A percentile compares a stretch with the other conserved stretches of the same genome.
These are phyloP conservation scores for Cystobasidiaceae sp. DNA, from an alignment of 1,284 basidiomycete genomes.

Conservation along the genomic window DNA sequence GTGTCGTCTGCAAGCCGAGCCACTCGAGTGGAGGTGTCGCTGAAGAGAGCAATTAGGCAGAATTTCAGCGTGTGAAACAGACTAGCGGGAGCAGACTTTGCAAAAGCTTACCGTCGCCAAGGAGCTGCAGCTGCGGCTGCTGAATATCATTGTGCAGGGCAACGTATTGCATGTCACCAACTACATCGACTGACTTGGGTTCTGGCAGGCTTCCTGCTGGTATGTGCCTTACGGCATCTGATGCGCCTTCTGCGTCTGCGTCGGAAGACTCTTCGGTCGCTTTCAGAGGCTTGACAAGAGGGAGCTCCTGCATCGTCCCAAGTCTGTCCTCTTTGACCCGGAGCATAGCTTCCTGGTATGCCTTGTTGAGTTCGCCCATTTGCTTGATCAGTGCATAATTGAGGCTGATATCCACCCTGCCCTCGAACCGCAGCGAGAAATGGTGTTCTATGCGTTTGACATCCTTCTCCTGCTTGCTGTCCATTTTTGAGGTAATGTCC, in stretches of 20 bases:
- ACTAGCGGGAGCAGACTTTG: not conserved
- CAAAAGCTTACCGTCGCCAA: slow-evolving; percentile 34
- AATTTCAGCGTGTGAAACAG: not conserved
- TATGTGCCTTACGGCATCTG: slow-evolving; percentile 5
- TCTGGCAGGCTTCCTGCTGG: slow-evolving; percentile 9
- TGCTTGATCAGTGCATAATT: slow-evolving; percentile 33
- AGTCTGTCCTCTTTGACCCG: not conserved
- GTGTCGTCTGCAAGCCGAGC: slow-evolving; percentile 34
- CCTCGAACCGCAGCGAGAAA: slow-evolving; percentile 33
- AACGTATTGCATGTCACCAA: slow-evolving; percentile 13
- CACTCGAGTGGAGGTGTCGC: slow-evolving; percentile 39
- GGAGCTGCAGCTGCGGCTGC: slow-evolving; percentile 31
- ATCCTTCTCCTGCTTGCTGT: slow-evolving; percentile 19
- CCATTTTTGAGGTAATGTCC: slow-evolving; percentile 33
- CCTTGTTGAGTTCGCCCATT: slow-evolving; percentile 16
- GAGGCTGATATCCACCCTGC: slow-evolving; percentile 34
- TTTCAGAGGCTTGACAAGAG: no score
- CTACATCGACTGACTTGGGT: slow-evolving; percentile 8
- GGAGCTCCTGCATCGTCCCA: not conserved
- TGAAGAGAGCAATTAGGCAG: not conserved
- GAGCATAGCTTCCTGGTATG: slow-evolving; percentile 14
- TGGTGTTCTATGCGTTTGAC: slow-evolving; percentile 24
- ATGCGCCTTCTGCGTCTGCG: not conserved
- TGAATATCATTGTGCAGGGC: slow-evolving; percentile 31
- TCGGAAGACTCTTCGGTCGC: no score